Base-by-base conservation (phyloP, 345 rosid species). In the Sapria himalayana region DNA sequence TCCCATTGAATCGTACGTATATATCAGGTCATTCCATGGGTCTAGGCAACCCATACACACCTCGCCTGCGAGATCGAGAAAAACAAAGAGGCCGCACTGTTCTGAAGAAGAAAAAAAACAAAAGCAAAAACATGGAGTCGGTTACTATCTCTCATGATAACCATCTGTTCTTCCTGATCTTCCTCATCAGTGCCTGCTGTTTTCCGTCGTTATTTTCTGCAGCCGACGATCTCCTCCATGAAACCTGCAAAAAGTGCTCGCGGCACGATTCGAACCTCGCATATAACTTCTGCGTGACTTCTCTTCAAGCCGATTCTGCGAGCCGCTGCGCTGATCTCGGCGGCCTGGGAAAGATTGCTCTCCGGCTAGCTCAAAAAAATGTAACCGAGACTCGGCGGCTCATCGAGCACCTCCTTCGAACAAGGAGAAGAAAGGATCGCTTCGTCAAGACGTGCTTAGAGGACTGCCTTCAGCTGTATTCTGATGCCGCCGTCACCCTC, bases 381-480 rank as follows among this genome's bases (percentile, higher is more conserved):
- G 35, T 63, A 20, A 73, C 89, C 0, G 22, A 17, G 32, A 54
- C 78, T 0, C 59, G 47, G 46, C 31, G 50, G 5, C 39, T 54
- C 45, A 14, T 64, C 4, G 50, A 56, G 49, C 22, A 50, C 18
- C 63, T 71, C 5, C 19, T 68, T 40, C 43, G 43, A 56, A 48
- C 53, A 43, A 62, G 51, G 27, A 50, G 41, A 37, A 50, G 41
- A 37, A 7, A 31, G 47, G 70, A 66, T 10, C 66, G 66, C 0
- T 56, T 24, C 21, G 3, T 46, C 0, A 42, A 37, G 29, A 41
- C 58, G 1, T 49, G 79, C 42, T 39, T 77, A 31, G n/a, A 33
- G 1, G 79, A 73, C 32, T 73, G 89, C 57, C 37, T 54, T 9
- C 63, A 63, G 9, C 66, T 77, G 12, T 77, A 73, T 42, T 63